Evolutionary conservation across 108 stramenopile species (phyloP), one percentile per base, ranked within the genome.

Genomic region (Cyclotella choctawhatcheeana): DNA sequence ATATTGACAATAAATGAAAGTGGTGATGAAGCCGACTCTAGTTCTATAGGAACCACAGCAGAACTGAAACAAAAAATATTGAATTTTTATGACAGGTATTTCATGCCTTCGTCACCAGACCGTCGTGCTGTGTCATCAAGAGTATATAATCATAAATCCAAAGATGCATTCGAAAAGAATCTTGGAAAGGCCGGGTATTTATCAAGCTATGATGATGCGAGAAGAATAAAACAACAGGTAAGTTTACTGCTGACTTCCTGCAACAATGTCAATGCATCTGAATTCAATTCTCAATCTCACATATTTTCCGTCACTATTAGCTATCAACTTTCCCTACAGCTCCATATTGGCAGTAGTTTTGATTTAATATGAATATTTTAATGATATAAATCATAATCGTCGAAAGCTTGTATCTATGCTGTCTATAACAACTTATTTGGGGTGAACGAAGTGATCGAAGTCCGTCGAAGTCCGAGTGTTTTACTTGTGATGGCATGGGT

Each of bases 141-240:
- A 60, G 89, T 91, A 3, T 93, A 88, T 76, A 88, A 81, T 47
- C 87, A 86, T 5, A 81, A 82, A 63, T 82, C 85, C 2, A 84
- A 74, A 56, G 78, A 54, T 51, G 65, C 88, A 25, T 93, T 83
- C 65, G 91, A 96, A 30, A 69, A 79, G 14, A 83, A 77, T 63
- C 6, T 83, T 54, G 79, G 82, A 22, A 65, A 79, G 18, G 79
- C 90, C 30, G 94, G 94, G 43, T 82, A 87, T 12, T 64, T 93
- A 51, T 87, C 90, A 13, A 64, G 64, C 16, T 93, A 86, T 64
- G 81, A 84, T 22, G 91, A 93, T 59, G 87, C 90, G 27, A 74
- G 85, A 25, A 85, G 85, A 50, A 21, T 90, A 66, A 95, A 95
- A 79, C 88, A 90, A 58, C 82, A 77, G 45, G n/a, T n/a, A n/a